These are phyloP conservation scores for Ustilago nuda DNA, from an alignment of 1,284 basidiomycete genomes.

Conservation along the genomic window DNA sequence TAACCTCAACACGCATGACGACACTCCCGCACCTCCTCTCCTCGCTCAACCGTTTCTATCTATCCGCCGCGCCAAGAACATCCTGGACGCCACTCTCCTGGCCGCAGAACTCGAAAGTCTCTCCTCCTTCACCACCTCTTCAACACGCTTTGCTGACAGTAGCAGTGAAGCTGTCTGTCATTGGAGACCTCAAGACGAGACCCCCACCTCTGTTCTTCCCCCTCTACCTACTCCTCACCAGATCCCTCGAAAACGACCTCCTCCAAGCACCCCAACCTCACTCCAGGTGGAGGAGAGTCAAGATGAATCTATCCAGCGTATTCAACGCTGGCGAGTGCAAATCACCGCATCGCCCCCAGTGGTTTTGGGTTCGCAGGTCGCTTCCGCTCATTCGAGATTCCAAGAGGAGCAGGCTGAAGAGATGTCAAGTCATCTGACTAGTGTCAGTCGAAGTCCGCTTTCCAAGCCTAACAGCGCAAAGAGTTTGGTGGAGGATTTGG, in stretches of 20 bases:
- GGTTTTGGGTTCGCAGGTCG: constrained; percentile 12
- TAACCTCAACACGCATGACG: constrained; percentile 13
- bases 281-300: constrained; percentile 6
- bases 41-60: constrained; percentile 7
- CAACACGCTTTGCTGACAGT: constrained; percentile 2
- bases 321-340: constrained; percentile 34
- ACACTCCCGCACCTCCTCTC: not conserved
- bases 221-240: not conserved
- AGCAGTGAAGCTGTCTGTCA: constrained; percentile 23
- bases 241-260: not conserved
- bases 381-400: constrained; percentile 16
- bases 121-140: constrained; percentile 5
- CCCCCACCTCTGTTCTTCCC: not conserved
- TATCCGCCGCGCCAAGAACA: constrained; percentile 3
- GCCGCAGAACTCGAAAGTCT: constrained; percentile 30
- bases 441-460: constrained; percentile 33
- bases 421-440: constrained; percentile 26
- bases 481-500: not conserved
- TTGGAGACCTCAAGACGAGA: constrained; percentile 8
- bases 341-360: constrained; percentile 12
- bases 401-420: not conserved
- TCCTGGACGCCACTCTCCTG: constrained; percentile 16
- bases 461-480: constrained; percentile 15
- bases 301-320: constrained; percentile 27
- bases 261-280: not conserved